Conservation (phyloP, 108 stramenopile species). For the Schizochytrium sp. region DNA sequence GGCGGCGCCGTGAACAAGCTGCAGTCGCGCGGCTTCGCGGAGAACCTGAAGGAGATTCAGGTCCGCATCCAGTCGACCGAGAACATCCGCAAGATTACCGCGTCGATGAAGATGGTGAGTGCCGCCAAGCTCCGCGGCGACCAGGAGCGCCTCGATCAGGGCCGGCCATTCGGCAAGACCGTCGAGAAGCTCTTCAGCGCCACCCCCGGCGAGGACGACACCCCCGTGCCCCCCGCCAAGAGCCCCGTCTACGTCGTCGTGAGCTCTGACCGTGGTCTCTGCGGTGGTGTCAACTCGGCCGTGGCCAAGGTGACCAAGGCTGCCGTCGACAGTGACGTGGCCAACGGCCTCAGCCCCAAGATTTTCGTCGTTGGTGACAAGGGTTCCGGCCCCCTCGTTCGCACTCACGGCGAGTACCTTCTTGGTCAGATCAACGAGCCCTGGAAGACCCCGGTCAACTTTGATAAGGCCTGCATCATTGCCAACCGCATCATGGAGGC, state of each 20-base stretch:
- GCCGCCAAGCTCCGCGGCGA: slow-evolving; percentile 99
- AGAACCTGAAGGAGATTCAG: slow-evolving; percentile 17
- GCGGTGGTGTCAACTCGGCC: slow-evolving; percentile 95
- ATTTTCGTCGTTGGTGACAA: slow-evolving; percentile 94
- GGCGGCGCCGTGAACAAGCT: slow-evolving; percentile 16
- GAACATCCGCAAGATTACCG: slow-evolving; percentile 97
- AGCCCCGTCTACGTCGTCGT: slow-evolving; percentile 80
- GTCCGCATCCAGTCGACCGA: slow-evolving; percentile 93
- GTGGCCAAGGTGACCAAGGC: slow-evolving; percentile 68
- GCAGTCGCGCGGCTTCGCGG: slow-evolving; percentile 2
- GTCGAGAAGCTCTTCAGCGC: slow-evolving; percentile 41
- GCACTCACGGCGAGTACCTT: slow-evolving; percentile 57
- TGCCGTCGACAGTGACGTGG: slow-evolving; percentile 49
- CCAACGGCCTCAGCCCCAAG: slow-evolving; percentile 69
- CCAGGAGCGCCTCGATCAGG: slow-evolving; percentile 55
- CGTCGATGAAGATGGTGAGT: slow-evolving; percentile 99
- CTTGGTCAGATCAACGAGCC: slow-evolving; percentile 58
- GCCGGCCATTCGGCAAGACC: slow-evolving; percentile 47
- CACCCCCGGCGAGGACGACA: slow-evolving; percentile 63
- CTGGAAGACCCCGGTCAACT: slow-evolving; percentile 24
- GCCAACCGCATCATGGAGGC: slow-evolving; percentile 67
- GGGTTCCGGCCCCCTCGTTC: slow-evolving; percentile 80
- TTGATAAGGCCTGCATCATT: slow-evolving; percentile 53
- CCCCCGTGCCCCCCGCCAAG: slow-evolving; percentile 46
- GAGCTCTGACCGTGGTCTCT: slow-evolving; percentile 93